Evolutionary conservation across 495 filamentous ascomycete species (phyloP), one percentile per base, ranked within the genome.

Genomic region (Aspergillus incahuasiensis): DNA sequence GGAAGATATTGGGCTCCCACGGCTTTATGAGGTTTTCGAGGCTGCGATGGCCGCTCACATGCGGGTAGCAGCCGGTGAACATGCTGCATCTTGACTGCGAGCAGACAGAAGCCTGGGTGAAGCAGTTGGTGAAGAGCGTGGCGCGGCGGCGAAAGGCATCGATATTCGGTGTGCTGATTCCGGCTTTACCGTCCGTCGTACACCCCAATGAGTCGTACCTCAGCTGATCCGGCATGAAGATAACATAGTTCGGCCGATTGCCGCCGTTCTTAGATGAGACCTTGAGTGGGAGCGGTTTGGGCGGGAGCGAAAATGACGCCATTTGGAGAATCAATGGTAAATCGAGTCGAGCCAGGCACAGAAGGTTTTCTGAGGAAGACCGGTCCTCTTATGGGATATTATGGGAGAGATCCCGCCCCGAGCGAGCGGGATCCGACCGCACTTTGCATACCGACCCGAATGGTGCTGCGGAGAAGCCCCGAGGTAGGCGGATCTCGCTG

Each of bases 161-260:
- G 16, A 67, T 62, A 18, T 62, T 62, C 19, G 64, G 64, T 16
- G 64, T 67, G 0, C 60, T 57, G 35, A 64, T 52, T 20, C 46
- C 44, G 6, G 22, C 44, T n/a, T 28, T 34, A 6, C 18, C 43
- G 20, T 51, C 57, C 44, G 41, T 56, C 20, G 53, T 58, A 39
- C 58, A 66, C 12, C 48, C 49, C 1, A 66, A 47, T 1, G 54
- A 45, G 39, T 66, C 60, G 43, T 66, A 66, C 35, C 63, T 50
- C n/a, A 66, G 60, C 42, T 66, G 60, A 32, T 66, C 63, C 39
- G 60, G 63, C 63, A 66, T 66, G 46, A 63, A 66, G 21, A 66
- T 61, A 4, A 63, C 48, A 15, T 61, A 48, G 43, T 66, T 66
- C 12, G 60, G 63, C 22, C 44, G 11, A 13, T 30, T 15, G n/a